phyloP scores from a whole-genome alignment of 2,329 filamentous ascomycete species.

The Nectriaceae sp. region DNA sequence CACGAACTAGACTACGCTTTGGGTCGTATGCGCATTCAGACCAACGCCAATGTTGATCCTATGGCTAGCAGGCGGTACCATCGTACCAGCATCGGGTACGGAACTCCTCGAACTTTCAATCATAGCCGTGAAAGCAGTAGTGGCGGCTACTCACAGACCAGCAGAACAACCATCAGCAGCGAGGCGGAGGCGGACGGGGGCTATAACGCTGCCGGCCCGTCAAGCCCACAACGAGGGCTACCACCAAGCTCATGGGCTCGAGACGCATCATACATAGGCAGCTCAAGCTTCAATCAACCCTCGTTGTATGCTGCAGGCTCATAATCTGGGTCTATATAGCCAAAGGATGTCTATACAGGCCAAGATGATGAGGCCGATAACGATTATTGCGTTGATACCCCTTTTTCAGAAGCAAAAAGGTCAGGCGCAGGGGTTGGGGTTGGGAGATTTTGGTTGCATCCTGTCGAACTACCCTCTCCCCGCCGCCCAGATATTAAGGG shows the following conservation, averaged over 20 bases:
- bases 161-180: slow-evolving; percentile 34
- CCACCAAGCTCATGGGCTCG: slow-evolving; percentile 22
- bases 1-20: slow-evolving; percentile 32
- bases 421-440: too few relatives aligned
- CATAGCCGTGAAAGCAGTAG: slow-evolving; percentile 37
- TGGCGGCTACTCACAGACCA: slow-evolving; percentile 37
- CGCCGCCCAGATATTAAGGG: too few relatives aligned
- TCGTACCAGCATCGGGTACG: slow-evolving; percentile 32
- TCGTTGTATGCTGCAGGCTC: slow-evolving; percentile 23
- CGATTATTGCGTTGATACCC: too few relatives aligned
- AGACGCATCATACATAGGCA: slow-evolving; percentile 21
- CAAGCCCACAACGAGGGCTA: slow-evolving; percentile 21
- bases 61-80: slow-evolving; percentile 9
- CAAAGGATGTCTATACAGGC: not conserved
- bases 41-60: slow-evolving; percentile 9
- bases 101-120: slow-evolving; percentile 27
- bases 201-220: slow-evolving; percentile 19
- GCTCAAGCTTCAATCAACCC: slow-evolving; percentile 12
- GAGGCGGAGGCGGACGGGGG: slow-evolving; percentile 28
- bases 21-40: slow-evolving; percentile 22
- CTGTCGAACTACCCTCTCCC: too few relatives aligned
- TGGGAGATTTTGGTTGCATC: too few relatives aligned
- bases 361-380: not conserved
- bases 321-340: slow-evolving; percentile 7
- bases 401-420: too few relatives aligned